Conservation (phyloP, 306 rosid genomes). For the Lathyrus tuberosus region DNA sequence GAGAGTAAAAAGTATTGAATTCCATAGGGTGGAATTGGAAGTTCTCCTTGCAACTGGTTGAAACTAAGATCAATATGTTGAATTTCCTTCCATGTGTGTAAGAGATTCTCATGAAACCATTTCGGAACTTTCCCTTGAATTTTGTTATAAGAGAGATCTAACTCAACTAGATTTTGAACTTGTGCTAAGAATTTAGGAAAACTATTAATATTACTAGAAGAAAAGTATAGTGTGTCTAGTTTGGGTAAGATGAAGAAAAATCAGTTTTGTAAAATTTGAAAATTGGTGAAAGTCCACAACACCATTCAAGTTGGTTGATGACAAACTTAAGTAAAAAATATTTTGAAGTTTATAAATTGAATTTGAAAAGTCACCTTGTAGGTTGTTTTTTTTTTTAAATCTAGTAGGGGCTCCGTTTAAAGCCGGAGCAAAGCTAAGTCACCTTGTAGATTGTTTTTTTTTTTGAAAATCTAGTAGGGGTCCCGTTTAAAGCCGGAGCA, state of each 20-base stretch:
- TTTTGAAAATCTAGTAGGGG: too few relatives aligned
- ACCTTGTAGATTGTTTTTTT: too few relatives aligned
- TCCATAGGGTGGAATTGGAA: background rate
- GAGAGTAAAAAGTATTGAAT: background rate
- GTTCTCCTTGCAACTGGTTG: background rate
- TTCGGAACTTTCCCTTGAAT: background rate
- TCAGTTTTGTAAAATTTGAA: background rate
- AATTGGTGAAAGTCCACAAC: too few relatives aligned
- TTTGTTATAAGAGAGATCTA: background rate
- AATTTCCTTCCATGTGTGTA: background rate
- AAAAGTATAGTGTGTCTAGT: background rate
- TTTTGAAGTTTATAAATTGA: background rate
- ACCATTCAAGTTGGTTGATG: background rate
- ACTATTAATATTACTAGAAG: background rate
- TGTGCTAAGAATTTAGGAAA: background rate
- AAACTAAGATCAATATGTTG: background rate
- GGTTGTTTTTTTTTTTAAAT: too few relatives aligned
- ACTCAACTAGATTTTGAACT: background rate
- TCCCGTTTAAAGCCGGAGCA: too few relatives aligned
- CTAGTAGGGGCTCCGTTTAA: too few relatives aligned
- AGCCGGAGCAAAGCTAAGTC: too few relatives aligned
- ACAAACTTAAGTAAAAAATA: background rate
- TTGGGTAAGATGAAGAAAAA: background rate
- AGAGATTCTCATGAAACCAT: constrained; percentile 9
- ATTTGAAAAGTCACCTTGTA: background rate